Base-by-base conservation (phyloP, 345 rosid genomes). In the Euphorbia peplus region DNA sequence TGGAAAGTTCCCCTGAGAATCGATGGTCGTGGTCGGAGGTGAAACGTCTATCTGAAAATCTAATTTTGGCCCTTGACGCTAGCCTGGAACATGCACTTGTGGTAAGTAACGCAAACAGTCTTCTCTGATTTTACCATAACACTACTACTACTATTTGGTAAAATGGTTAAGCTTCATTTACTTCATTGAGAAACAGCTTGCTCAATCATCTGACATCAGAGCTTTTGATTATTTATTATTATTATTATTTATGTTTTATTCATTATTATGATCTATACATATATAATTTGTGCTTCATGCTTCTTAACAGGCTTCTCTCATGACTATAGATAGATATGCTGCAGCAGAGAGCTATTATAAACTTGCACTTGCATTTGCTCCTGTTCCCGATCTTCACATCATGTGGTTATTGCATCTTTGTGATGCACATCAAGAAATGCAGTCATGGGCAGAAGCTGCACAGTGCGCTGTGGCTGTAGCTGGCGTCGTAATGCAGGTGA, bases 351-450 rank as follows among this genome's bases (percentile, higher is more conserved):
- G 99, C 86, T 91, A 86, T 77, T 88, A 90, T 76, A 95, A 88
- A 83, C 95, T 95, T 77, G 99, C 97, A 67, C 90, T 95, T 93
- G 99, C 99, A 62, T 95, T 95, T 87, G 88, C 97, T 55, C 92
- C 98, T 70, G 99, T 95, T 73, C 99, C 99, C 0, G 99, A 95
- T 82, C 99, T 95, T 82, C 98, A 95, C 80, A 91, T 95, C 62
- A 95, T 95, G 99, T 95, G 99, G 98, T 85, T 95, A 75, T 76
- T 95, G 73, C 99, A 95, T 86, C 79, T 95, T 58, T 95, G 99
- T 73, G 99, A 95, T 81, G 98, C 99, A 1, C 99, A 91, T 83
- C 99, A 95, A 83, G 99, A 95, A 85, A 95, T 95, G 98, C 99
- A 91, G 80, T 91, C 99, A 53, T 95, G 88, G 86, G 98, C 99